These are phyloP conservation scores for Barnettozyma hawaiiensis DNA, from an alignment of 1,139 yeast genomes.

Conservation along the genomic window DNA sequence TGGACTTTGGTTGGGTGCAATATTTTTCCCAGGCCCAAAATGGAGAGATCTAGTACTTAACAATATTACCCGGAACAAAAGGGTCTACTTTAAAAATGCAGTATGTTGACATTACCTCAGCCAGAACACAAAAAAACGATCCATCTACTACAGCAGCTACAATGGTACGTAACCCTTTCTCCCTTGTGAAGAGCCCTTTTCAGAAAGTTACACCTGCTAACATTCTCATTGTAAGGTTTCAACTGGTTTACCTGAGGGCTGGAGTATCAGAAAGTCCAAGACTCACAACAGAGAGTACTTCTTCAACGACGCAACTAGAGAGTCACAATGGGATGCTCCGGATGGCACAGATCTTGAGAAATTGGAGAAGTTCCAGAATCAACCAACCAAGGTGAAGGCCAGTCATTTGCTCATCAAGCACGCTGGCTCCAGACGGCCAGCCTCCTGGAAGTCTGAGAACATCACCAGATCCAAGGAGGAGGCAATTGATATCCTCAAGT, in stretches of 20 bases:
- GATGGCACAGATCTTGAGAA: slow-evolving; percentile 65
- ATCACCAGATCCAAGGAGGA: slow-evolving; percentile 80
- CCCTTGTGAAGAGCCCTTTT: neutral
- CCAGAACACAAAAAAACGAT: neutral
- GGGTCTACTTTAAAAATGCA: neutral
- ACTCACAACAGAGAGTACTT: slow-evolving; percentile 83
- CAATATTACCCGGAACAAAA: neutral
- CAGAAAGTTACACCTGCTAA: neutral
- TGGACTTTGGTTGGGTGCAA: too few relatives aligned
- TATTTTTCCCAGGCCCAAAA: neutral
- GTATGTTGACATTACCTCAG: too few relatives aligned
- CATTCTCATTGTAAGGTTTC: slow-evolving; percentile 6
- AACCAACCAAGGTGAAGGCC: slow-evolving; percentile 59
- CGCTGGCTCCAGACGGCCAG: slow-evolving; percentile 77
- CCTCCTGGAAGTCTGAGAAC: slow-evolving; percentile 80
- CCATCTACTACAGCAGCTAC: neutral
- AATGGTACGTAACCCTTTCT: neutral
- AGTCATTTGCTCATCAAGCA: slow-evolving; percentile 81
- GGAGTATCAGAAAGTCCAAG: slow-evolving; percentile 77
- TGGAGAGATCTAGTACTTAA: neutral
- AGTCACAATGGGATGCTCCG: slow-evolving; percentile 92
- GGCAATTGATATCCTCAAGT: slow-evolving; percentile 60
- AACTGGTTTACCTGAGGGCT: slow-evolving; percentile 78
- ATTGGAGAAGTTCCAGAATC: slow-evolving; percentile 50
- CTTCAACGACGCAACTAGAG: slow-evolving; percentile 61